Conservation (phyloP, 2,329 filamentous ascomycete genomes). For the Sporothrix mexicana region DNA sequence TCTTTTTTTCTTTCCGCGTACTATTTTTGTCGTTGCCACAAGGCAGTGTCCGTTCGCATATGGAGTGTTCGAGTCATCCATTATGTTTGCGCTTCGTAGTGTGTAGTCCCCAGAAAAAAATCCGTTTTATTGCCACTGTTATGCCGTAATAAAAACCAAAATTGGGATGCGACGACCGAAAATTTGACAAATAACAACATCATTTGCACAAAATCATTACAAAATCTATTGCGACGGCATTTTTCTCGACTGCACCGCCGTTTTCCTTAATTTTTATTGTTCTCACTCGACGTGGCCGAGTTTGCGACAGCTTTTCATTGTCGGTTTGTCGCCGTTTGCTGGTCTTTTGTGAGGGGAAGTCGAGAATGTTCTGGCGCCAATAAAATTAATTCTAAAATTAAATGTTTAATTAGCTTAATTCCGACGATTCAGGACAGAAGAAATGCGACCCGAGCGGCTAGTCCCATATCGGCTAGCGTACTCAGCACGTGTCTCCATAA, state of each 20-base stretch:
- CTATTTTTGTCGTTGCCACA: constrained; percentile 29
- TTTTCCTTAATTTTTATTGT: background rate
- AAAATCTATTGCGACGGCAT: background rate
- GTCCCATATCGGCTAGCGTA: background rate
- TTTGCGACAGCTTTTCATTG: constrained; percentile 7
- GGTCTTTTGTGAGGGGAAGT: background rate
- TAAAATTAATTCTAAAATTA: constrained; percentile 20
- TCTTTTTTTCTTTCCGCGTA: background rate
- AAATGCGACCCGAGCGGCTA: constrained; percentile 10
- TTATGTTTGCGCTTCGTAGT: too few relatives aligned
- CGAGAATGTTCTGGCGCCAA: constrained; percentile 1
- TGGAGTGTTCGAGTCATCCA: constrained; percentile 3
- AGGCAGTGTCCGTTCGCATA: background rate
- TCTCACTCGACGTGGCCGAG: background rate
- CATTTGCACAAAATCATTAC: background rate
- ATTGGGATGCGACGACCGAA: constrained; percentile 17
- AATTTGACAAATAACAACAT: background rate
- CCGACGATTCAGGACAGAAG: background rate
- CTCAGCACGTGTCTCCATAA: background rate
- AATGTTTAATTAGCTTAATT: background rate
- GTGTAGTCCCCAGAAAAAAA: background rate
- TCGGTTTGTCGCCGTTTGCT: background rate
- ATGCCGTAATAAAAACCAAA: constrained; percentile 24
- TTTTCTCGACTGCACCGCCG: too few relatives aligned
- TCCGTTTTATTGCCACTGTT: constrained; percentile 21